phyloP scores from a whole-genome alignment of 148 eudicot species.

The Vaccinium corymbosum region DNA sequence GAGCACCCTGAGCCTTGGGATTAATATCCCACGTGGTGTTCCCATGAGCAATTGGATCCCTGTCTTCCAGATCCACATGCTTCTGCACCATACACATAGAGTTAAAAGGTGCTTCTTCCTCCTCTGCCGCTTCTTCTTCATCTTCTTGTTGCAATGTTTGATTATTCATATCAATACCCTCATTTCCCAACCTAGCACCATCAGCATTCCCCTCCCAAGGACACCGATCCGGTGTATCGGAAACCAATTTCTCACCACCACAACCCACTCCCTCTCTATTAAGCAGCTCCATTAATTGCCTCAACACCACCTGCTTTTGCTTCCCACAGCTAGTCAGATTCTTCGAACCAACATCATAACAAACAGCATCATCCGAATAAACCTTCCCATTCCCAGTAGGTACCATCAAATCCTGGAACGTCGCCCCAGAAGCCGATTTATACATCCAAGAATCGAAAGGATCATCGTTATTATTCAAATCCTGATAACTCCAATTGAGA shows the following conservation, averaged over 20 bases:
- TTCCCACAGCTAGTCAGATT: constrained; percentile 23
- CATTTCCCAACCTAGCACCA: neutral
- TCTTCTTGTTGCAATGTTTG: neutral
- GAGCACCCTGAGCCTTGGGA: neutral
- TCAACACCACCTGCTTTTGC: constrained; percentile 39
- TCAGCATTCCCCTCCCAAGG: constrained; percentile 14
- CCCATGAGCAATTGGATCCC: neutral
- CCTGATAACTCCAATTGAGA: constrained; percentile 1
- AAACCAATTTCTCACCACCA: constrained; percentile 11
- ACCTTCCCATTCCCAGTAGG: constrained; percentile 16
- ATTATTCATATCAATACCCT: constrained; percentile 15
- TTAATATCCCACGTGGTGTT: neutral
- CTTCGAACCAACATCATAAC: constrained; percentile 10
- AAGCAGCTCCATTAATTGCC: constrained; percentile 49
- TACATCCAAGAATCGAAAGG: neutral
- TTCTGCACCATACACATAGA: neutral
- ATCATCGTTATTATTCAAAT: neutral
- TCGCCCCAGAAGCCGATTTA: constrained; percentile 2
- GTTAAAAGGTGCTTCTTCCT: neutral
- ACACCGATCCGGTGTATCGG: constrained; percentile 17
- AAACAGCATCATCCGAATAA: constrained; percentile 31
- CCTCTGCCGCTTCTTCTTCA: neutral
- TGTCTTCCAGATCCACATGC: neutral
- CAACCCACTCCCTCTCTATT: constrained; percentile 1
- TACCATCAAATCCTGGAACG: constrained; percentile 16